Evolutionary conservation across 2,329 filamentous ascomycete species (phyloP), one percentile per base, ranked within the genome.

Genomic region (Alternaria rosae): DNA sequence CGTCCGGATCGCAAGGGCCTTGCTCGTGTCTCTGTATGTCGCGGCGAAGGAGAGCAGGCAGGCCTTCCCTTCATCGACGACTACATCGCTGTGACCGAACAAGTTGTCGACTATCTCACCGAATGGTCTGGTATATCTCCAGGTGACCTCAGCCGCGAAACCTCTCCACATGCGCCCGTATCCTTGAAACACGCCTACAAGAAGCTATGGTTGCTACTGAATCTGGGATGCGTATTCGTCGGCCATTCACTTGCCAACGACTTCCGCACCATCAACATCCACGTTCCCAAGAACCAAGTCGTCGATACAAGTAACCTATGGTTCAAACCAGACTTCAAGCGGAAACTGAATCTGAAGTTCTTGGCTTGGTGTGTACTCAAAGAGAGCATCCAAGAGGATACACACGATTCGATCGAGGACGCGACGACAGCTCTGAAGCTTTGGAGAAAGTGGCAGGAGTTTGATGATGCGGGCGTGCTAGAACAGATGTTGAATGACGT

Each of bases 181-280:
- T 87, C 91, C 2, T 85, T 98, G 42, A 99, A 99, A 78, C 87
- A 92, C 60, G 94, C 92, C 1, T 99, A 98, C 85, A 99, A 99
- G 81, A 97, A 97, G 79, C 88, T 99, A 28, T 99, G 96, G 96
- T 88, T 98, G 15, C 85, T 99, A 17, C 87, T 99, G 30, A 99
- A 99, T 76, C 85, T 98, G 0, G 95, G 95, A 50, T 97, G 93
- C 80, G 88, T 92, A 65, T 99, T 99, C 77, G 87, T 99, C 6
- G 95, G 95, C 3, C 95, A 99, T 74, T 94, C 94, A 5, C 85
- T 99, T 43, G 92, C 92, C 69, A 94, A 95, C 70, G 95, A 99
- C 80, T 98, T 99, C 82, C 92, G 95, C 55, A 97, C 97, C 58
- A 97, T 97, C 81, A 99, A 99, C 79, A 97, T 99, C 58, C 92